Base-by-base conservation (phyloP, 2,329 filamentous ascomycete genomes). In the Nannizziopsis arthrosporioides region DNA sequence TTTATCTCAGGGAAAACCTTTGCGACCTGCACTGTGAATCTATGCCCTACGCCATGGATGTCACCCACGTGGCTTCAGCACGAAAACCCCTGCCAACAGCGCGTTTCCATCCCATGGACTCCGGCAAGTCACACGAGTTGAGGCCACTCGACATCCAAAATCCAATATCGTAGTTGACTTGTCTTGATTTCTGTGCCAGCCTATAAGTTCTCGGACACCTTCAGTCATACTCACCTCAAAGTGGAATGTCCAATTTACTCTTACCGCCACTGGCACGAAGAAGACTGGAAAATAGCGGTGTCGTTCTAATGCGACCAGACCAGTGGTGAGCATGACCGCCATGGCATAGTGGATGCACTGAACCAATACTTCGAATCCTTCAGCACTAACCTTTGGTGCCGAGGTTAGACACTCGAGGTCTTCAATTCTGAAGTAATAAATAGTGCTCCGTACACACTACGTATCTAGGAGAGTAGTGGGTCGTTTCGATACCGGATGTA, bases 41-140 rank as follows among this genome's bases (percentile, higher is more conserved):
- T 27, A 27, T 9, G 94, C 87, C 0, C 78, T n/a, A 89, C 42
- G 84, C 94, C 17, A 81, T 84, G 0, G 89, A 95, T 61, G 84
- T 88, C 61, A 94, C 94, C 65, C 81, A 86, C 4, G 87, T 94
- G 1, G 85, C 93, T 58, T 74, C 94, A 8, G 89, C 94, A 67
- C 88, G 94, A 65, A 85, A 93, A 76, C 94, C 30, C 88, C 88
- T 0, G 73, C 89, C 51, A 94, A 94, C 65, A 88, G 88, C 38
- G 82, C 87, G 1, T 94, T 89, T 73, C 78, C 88, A 48, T 74
- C 94, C 52, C 93, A 88, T 63, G 66, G 94, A 53, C 94, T 93
- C 63, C 22, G 7, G 87, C 78, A n/a, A 89, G 89, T 49, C 72
- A 74, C 37, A 79, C 79, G 7, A 61, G 22, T 27, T 7, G 7